Percentiles rank a stretch among this genome's conserved stretches.
Conservation (phyloP, 2,329 filamentous ascomycete genomes). For the Microsporum audouinii region DNA sequence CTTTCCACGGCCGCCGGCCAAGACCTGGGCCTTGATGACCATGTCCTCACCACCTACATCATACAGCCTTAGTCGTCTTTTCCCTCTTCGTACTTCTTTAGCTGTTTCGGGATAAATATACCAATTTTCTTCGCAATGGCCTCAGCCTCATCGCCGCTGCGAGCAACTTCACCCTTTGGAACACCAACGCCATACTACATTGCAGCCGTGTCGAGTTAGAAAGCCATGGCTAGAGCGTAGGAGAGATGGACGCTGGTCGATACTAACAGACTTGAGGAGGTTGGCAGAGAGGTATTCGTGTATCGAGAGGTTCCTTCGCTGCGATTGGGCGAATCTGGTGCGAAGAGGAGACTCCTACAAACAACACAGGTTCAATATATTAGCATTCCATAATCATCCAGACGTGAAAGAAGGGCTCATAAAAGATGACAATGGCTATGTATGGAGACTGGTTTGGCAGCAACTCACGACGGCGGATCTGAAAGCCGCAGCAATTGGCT, state of each 20-base stretch:
- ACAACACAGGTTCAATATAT: conserved; percentile 3
- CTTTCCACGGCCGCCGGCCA: conserved; percentile 95
- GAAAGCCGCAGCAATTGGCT: conserved; percentile 68
- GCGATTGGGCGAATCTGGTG: conserved; percentile 53
- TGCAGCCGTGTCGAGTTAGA: not conserved
- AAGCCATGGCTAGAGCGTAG: not conserved
- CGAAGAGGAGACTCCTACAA: conserved; percentile 46
- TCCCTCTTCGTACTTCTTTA: not conserved
- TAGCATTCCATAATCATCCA: conserved; percentile 24
- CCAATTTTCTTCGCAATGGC: conserved; percentile 80
- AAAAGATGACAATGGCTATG: conserved; percentile 5
- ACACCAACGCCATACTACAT: conserved; percentile 83
- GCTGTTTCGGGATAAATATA: conserved; percentile 27
- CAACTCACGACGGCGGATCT: conserved; percentile 61
- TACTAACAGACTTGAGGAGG: conserved; percentile 58
- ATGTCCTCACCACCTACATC: conserved; percentile 66
- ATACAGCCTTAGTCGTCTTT: conserved; percentile 12
- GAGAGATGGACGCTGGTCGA: conserved; percentile 4
- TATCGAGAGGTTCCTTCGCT: conserved; percentile 82
- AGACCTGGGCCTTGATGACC: conserved; percentile 99
- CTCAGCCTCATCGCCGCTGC: conserved; percentile 76
- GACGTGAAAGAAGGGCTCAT: not conserved
- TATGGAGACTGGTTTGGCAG: not conserved
- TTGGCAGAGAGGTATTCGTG: conserved; percentile 97
- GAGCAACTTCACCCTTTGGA: conserved; percentile 78